Evolutionary conservation across 2,329 filamentous ascomycete species (phyloP), one percentile per base, ranked within the genome.

Genomic region (Hymenoscyphus fraxineus): DNA sequence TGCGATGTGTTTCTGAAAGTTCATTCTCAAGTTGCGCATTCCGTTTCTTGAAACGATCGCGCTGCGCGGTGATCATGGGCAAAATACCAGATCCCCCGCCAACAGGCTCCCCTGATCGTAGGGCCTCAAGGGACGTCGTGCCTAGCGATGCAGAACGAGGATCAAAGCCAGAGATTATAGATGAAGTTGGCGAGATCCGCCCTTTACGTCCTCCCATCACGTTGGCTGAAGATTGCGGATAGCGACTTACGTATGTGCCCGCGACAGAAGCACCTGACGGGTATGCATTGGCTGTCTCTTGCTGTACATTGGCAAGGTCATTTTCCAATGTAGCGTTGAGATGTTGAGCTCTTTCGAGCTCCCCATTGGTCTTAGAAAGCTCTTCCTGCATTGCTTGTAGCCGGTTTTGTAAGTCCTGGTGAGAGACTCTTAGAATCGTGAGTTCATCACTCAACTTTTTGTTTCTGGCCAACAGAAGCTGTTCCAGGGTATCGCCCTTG

Each of bases 161-260:
- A 73, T 96, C 91, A 74, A 97, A 93, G n/a, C 95, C 95, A 66
- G 93, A 97, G 72, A 99, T 98, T 72, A 99, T 98, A 22, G 94
- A 98, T 3, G 94, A 98, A 0, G 95, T 98, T 0, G 95, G 96
- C 2, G 95, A 98, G 16, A 90, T 85, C 51, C 89, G 85, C 38
- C 90, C 86, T 72, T 87, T 86, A 59, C 90, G 85, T 19, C 68
- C 69, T 47, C 66, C 68, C 9, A 72, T 70, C 1, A 83, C 81
- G 47, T 81, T 82, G 13, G 82, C 77, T 1, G 90, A 88, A 2
- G 90, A 88, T 70, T 86, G 88, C 1, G 90, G 88, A 73, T 93
- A 91, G 59, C 90, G 86, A 27, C 90, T 94, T 60, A 88, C 86
- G 76, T 97, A 96, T 2, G 94, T 98, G 51, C 93, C 94, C 1